Evolutionary conservation across 345 rosid species (phyloP), one percentile per base, ranked within the genome.

Genomic region (Clausena lansium): DNA sequence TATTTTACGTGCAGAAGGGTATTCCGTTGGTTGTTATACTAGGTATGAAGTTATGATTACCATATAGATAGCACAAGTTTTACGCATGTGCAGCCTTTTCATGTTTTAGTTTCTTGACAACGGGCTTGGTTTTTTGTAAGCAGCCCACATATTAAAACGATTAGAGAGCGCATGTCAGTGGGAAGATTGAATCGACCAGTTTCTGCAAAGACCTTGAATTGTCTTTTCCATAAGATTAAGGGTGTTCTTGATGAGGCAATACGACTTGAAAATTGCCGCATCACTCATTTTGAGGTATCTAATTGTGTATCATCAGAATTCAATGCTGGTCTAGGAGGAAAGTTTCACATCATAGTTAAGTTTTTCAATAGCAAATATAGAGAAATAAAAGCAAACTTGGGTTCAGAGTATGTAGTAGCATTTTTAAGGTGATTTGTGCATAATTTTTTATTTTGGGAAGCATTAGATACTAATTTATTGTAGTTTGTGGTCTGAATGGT

Each of bases 231-330:
- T 70, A 79, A 71, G 73, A 85, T 92, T 20, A 92, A 81, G 76
- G 84, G 73, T 24, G 84, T 78, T 47, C 89, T 96, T 13, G 93
- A 92, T 1, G 88, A 89, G 79, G 89, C 97, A 9, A 71, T 94
- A 35, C 75, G 75, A 22, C 74, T 74, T 14, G 98, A 96, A 76
- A 84, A 86, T 81, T 94, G 94, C 59, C 69, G 80, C 50, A 83
- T 96, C 80, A 89, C 91, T 85, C 99, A 96, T 88, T 96, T 96
- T 77, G 98, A 94, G 97, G 98, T 94, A 77, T 76, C n/a, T 20
- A 25, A 25, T 67, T 30, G 30, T n/a, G 14, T 13, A 25, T 5
- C 9, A 24, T 4, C 9, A 2, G 2, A 39, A n/a, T 24, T 35
- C 3, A 20, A 69, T 41, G 28, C 35, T 67, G n/a, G 71, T 68